Evolutionary conservation across 176 grass and related monocot genomes (phyloP), one percentile per base, ranked within the genome.

Genomic region (Carex littledalei): DNA sequence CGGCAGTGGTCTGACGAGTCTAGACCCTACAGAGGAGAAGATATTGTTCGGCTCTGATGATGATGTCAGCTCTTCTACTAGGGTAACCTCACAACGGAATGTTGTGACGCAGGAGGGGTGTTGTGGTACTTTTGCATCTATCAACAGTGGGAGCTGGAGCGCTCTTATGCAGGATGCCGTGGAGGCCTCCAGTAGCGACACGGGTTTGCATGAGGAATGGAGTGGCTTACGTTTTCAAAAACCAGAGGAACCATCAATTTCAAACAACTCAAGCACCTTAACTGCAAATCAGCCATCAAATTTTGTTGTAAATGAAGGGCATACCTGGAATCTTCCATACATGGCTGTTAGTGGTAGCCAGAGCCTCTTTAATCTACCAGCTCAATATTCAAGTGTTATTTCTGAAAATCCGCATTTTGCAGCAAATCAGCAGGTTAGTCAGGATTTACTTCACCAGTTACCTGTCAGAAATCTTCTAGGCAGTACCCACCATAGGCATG

Each of bases 161-260:
- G 89, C 86, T 78, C 89, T 91, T 78, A 91, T 91, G 89, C 89
- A 91, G 69, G 85, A 87, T 31, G 63, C 67, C 45, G 58, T 91
- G 39, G 82, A 91, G 60, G 77, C 76, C 7, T 85, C 86, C 18
- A 86, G 73, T 56, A 91, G 89, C 57, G 78, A 86, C 4, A 88
- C 84, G 35, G 86, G 86, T 35, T 58, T 81, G n/a, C 89, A 81
- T 29, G 89, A 90, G 82, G 80, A 84, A 81, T 87, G 86, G 86
- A 84, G 86, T 66, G 35, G 86, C 13, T n/a, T 76, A 56, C 84
- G 29, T 78, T 83, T 83, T 62, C 67, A 64, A 64, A 64, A 64
- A 64, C 72, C 67, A 66, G 85, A 87, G 29, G 58, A 83, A 60
- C 31, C 32, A 41, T 37, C 68, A 63, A 77, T 76, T 84, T 45